Base-by-base conservation (phyloP, 352 stramenopile species). In the Phytophthora idaei region DNA sequence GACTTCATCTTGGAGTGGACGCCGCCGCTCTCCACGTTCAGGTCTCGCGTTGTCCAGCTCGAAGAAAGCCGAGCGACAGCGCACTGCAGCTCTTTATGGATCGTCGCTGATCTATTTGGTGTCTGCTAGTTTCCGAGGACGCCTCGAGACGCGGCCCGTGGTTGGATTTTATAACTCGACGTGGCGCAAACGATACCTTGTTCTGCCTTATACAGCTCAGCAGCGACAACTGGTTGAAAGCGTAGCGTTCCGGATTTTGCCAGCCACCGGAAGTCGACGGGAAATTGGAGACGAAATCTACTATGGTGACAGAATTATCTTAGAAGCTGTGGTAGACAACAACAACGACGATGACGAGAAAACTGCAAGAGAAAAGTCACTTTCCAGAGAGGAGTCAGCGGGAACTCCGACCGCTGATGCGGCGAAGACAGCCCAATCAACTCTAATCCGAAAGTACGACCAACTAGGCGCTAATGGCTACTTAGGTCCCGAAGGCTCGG, bases 121-220 rank as follows among this genome's bases (percentile, higher is more conserved):
- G 2, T 94, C 86, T 2, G 81, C 84, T 36, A 92, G 73, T 25
- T 90, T 88, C 37, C 84, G 84, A 29, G 86, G 86, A n/a, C 81
- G 83, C 2, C 76, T 94, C 17, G 80, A 93, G 48, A 89, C 85
- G 12, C 75, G 86, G 25, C 84, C 84, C 21, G 81, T 90, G 2
- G 80, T 94, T 45, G 87, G 87, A 0, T 74, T 93, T 52, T 94
- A 94, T 61, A 90, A 80, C 34, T 93, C 87, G 25, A 84, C 84
- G 25, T 94, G 87, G 87, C 76, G 80, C 45, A 93, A 93, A 45
- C 78, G 87, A n/a, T 94, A 94, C 55, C 75, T 94, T 5, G 85
- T 93, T 27, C 71, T 94, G 28, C 86, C 86, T 2, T 91, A 88
- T 44, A 92, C 85, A 8, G 70, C 83, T 1, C 80, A 90, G 39